A percentile compares a stretch with the other conserved stretches of the same genome.
Evolutionary conservation across 2,329 filamentous ascomycete genomes (phyloP).

Genomic region (Parasarocladium wereldwijsianum): DNA sequence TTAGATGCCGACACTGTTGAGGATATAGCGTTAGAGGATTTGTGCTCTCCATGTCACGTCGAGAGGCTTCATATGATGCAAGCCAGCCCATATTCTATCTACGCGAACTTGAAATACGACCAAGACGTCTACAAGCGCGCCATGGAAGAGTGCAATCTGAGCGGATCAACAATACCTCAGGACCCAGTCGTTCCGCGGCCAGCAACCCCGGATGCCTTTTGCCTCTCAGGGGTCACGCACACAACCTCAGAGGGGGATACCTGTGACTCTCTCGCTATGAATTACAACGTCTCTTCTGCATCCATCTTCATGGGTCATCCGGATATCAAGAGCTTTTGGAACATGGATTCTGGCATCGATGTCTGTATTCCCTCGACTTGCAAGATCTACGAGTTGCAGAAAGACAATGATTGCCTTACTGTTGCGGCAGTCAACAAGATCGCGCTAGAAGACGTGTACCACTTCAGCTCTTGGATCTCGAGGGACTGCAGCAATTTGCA

Average conservation of each 20-base stretch:
- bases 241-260: constrained; percentile 7
- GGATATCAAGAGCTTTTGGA: constrained; percentile 6
- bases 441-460: not conserved
- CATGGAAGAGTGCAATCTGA: constrained; percentile 1
- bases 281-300: constrained; percentile 7
- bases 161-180: constrained; percentile 2
- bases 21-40: constrained; percentile 5
- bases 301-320: constrained; percentile 9
- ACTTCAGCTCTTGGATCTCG: not conserved
- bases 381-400: not conserved
- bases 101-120: constrained; percentile 3
- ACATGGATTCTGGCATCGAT: constrained; percentile 6
- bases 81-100: constrained; percentile 6
- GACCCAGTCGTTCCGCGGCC: constrained; percentile 1
- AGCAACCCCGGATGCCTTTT: not conserved
- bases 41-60: constrained; percentile 9
- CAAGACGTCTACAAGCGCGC: constrained; percentile 2
- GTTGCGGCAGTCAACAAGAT: not conserved
- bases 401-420: constrained; percentile 4
- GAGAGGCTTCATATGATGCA: constrained; percentile 7
- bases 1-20: not conserved
- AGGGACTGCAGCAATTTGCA: not conserved
- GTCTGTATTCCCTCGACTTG: constrained; percentile 7
- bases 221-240: constrained; percentile 4
- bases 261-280: constrained; percentile 9